These are phyloP conservation scores for Penicillium verrucosum DNA, from an alignment of 2,329 filamentous ascomycete genomes.

Conservation along the genomic window DNA sequence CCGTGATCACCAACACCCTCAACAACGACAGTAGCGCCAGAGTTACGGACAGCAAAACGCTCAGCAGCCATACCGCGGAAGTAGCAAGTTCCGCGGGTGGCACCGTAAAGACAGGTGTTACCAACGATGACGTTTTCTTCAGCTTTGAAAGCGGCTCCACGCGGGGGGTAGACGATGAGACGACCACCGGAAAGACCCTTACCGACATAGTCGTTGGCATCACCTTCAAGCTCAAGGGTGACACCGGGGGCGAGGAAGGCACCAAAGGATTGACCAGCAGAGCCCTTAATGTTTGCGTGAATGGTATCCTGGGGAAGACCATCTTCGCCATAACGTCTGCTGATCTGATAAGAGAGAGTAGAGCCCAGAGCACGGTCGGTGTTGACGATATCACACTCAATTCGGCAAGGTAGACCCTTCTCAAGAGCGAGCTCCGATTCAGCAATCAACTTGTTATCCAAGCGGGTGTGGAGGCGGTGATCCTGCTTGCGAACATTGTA, in stretches of 20 bases:
- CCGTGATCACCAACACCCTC: constrained; percentile 95
- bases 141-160: constrained; percentile 86
- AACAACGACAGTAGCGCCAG: constrained; percentile 90
- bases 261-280: constrained; percentile 93
- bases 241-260: constrained; percentile 91
- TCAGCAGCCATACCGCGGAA: constrained; percentile 96
- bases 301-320: constrained; percentile 90
- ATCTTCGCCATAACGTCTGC: constrained; percentile 83
- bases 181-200: constrained; percentile 93
- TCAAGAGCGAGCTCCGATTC: constrained; percentile 93
- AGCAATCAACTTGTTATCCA: constrained; percentile 96
- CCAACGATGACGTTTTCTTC: constrained; percentile 94
- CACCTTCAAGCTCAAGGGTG: constrained; percentile 91
- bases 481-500: constrained; percentile 99
- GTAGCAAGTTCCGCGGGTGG: constrained; percentile 85
- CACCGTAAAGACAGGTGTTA: constrained; percentile 93
- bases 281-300: constrained; percentile 94
- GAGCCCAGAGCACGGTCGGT: constrained; percentile 92
- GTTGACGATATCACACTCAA: constrained; percentile 95
- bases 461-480: constrained; percentile 83
- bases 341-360: constrained; percentile 93
- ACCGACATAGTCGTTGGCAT: constrained; percentile 94
- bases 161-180: constrained; percentile 88
- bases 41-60: constrained; percentile 95
- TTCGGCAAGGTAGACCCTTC: constrained; percentile 86